phyloP scores from a whole-genome alignment of 306 rosid species.

The Sindora glabra region DNA sequence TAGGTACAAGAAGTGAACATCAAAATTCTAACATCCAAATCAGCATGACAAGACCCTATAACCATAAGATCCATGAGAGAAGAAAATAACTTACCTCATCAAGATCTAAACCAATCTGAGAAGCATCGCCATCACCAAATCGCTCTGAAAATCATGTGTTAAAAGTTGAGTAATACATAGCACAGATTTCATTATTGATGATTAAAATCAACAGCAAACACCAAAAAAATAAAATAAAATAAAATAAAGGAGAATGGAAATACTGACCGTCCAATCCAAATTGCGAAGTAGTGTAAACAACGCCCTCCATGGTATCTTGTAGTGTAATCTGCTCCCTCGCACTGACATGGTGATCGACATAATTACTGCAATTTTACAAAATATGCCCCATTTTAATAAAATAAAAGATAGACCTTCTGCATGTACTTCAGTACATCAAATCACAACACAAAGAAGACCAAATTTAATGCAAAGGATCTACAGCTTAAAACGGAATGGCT shows the following conservation, averaged over 20 bases:
- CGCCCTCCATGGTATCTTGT: constrained; percentile 95
- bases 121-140: constrained; percentile 96
- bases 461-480: neutral
- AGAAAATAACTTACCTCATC: constrained; percentile 67
- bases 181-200: neutral
- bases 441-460: neutral
- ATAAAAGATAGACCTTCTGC: constrained; percentile 6
- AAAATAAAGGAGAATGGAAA: neutral
- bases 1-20: neutral
- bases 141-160: constrained; percentile 58
- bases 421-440: constrained; percentile 10
- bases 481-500: no score
- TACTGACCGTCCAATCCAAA: constrained; percentile 94
- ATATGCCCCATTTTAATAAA: constrained; percentile 25
- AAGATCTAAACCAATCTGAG: constrained; percentile 96
- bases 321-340: constrained; percentile 92
- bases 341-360: constrained; percentile 93
- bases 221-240: neutral
- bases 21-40: neutral
- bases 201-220: constrained; percentile 1
- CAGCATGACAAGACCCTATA: neutral
- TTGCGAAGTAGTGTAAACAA: constrained; percentile 83
- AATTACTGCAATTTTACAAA: constrained; percentile 70
- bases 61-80: constrained; percentile 1
- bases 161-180: constrained; percentile 13